Evolutionary conservation across 768 basidiomycete species (phyloP).

Genomic region (Postia placenta): DNA sequence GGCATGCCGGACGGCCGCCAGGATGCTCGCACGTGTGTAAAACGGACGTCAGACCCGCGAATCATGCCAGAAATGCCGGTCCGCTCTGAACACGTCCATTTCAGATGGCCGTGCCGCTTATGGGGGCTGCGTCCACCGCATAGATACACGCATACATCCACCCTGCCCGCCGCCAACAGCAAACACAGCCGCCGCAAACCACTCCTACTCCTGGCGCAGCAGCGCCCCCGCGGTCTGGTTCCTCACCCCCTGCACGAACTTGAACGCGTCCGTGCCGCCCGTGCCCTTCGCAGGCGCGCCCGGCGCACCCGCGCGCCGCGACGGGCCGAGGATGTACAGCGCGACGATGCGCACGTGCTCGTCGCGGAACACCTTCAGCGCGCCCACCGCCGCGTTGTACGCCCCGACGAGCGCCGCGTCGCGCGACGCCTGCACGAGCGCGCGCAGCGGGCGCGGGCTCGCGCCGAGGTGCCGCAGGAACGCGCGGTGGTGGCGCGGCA

Average conservation of each 20-base stretch:
- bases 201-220: constrained; percentile 8
- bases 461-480: constrained; percentile 47
- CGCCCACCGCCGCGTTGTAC: constrained; percentile 44
- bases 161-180: too few relatives aligned
- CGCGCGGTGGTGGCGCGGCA: constrained; percentile 54
- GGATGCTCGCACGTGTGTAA: not conserved
- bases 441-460: constrained; percentile 42
- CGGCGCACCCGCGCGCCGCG: constrained; percentile 6
- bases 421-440: constrained; percentile 28
- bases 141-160: too few relatives aligned
- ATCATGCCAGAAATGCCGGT: not conserved
- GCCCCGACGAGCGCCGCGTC: constrained; percentile 25
- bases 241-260: constrained; percentile 51
- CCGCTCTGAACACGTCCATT: not conserved
- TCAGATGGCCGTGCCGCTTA: not conserved
- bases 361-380: constrained; percentile 52
- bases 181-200: not conserved
- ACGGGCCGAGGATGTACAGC: constrained; percentile 47
- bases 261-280: constrained; percentile 50
- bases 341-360: constrained; percentile 52
- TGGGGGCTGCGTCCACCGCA: too few relatives aligned
- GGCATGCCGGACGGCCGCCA: too few relatives aligned
- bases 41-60: too few relatives aligned
- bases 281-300: constrained; percentile 34
- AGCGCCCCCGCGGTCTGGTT: constrained; percentile 39